A percentile compares a stretch with the other conserved stretches of the same genome.
phyloP scores from a whole-genome alignment of 805 yeast genomes.

The Yarrowia deformans region DNA sequence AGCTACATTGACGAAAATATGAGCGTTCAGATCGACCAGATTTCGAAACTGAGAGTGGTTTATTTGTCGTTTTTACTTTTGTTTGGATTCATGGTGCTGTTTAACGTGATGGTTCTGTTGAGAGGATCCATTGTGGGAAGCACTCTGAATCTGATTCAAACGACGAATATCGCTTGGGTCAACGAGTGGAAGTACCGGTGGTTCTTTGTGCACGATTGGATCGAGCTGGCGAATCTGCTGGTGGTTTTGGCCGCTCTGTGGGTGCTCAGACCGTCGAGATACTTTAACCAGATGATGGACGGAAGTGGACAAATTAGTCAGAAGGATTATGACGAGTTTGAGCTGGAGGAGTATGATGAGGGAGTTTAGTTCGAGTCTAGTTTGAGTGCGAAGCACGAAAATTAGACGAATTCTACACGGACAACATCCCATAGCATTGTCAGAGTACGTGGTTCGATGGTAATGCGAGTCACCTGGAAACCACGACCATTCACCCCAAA shows the following conservation, averaged over 20 bases:
- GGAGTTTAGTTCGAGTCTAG: neutral
- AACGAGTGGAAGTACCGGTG: slow-evolving; percentile 33
- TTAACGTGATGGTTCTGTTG: slow-evolving; percentile 24
- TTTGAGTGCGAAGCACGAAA: neutral
- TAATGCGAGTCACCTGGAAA: too few species aligned
- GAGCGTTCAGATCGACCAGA: slow-evolving; percentile 25
- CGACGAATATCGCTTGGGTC: slow-evolving; percentile 21
- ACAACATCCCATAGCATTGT: too few species aligned
- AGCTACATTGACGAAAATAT: slow-evolving; percentile 25
- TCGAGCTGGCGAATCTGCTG: slow-evolving; percentile 9
- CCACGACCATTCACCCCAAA: too few species aligned
- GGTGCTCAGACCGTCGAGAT: slow-evolving; percentile 24
- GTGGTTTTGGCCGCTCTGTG: neutral
- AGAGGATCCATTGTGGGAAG: slow-evolving; percentile 15
- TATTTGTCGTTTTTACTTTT: neutral
- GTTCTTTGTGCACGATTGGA: slow-evolving; percentile 38
- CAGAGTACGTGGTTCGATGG: too few species aligned
- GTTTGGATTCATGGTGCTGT: slow-evolving; percentile 8
- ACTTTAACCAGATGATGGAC: slow-evolving; percentile 38
- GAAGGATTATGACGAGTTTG: slow-evolving; percentile 36
- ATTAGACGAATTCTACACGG: too few species aligned
- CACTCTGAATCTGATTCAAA: slow-evolving; percentile 5
- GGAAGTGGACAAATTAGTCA: slow-evolving; percentile 24
- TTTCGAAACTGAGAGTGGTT: neutral
- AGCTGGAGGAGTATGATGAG: slow-evolving; percentile 24